Percentiles rank a stretch among this genome's conserved stretches.
phyloP scores from a whole-genome alignment of 352 stramenopile species.

The Globisporangium cystogenes region DNA sequence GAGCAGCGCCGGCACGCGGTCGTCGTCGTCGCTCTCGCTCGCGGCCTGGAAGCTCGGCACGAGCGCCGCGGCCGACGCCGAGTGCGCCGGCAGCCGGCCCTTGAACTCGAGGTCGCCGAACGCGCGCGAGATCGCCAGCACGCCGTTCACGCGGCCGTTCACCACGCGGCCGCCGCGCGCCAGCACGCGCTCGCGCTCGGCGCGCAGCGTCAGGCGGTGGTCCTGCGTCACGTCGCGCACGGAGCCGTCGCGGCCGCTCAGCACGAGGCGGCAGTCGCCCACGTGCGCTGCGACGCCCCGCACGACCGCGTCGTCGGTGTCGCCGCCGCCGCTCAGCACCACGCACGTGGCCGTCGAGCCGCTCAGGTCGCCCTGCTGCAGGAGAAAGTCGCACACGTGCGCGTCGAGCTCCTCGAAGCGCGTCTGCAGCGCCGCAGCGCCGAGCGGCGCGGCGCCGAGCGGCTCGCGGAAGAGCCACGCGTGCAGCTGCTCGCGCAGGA shows the following conservation, averaged over 20 bases:
- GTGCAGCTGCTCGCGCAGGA: conserved; percentile 76
- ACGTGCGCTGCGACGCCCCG: conserved; percentile 49
- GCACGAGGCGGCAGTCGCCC: conserved; percentile 69
- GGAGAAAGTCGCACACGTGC: conserved; percentile 63
- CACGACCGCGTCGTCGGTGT: conserved; percentile 10
- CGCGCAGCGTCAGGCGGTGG: conserved; percentile 44
- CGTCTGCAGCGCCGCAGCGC: conserved; percentile 25
- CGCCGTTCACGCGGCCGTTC: conserved; percentile 81
- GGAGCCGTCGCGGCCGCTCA: conserved; percentile 32
- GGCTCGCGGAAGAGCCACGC: conserved; percentile 42
- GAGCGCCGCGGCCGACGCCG: conserved; percentile 2
- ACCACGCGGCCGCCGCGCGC: conserved; percentile 54
- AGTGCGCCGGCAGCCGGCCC: conserved; percentile 19
- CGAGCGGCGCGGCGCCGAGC: conserved; percentile 15
- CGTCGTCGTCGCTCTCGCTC: too few species aligned
- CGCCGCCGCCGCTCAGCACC: conserved; percentile 23
- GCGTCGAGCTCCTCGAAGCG: conserved; percentile 63
- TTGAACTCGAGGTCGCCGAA: conserved; percentile 87
- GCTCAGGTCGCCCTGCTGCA: conserved; percentile 66
- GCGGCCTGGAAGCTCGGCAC: conserved; percentile 8
- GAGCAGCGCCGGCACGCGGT: conserved; percentile 46
- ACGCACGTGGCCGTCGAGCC: conserved; percentile 74
- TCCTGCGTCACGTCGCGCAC: conserved; percentile 55
- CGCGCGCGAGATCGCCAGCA: conserved; percentile 80
- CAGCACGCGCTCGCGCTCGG: conserved; percentile 51